phyloP scores from a whole-genome alignment of 2,329 filamentous ascomycete species.

The Cordyceps cicadae region DNA sequence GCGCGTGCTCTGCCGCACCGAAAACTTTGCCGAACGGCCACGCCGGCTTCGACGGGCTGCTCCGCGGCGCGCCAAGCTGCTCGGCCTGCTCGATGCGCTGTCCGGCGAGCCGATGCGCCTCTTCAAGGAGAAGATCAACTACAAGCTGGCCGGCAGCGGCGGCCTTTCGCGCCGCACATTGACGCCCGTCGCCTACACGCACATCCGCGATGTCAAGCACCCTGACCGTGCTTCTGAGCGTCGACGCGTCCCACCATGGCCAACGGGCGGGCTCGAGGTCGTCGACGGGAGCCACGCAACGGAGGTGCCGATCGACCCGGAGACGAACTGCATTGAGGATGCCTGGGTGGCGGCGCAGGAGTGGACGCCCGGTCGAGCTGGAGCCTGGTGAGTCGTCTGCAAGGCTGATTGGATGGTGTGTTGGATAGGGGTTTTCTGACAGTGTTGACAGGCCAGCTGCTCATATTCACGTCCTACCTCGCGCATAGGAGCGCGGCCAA shows the following conservation, averaged over 20 bases:
- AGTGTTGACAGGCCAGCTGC: constrained; percentile 11
- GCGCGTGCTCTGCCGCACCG: constrained; percentile 15
- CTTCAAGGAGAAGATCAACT: constrained; percentile 18
- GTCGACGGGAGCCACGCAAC: constrained; percentile 15
- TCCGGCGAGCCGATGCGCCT: constrained; percentile 15
- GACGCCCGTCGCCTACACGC: constrained; percentile 17
- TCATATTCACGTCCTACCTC: constrained; percentile 16
- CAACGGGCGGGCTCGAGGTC: constrained; percentile 16
- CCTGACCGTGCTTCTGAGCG: constrained; percentile 15
- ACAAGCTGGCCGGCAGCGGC: constrained; percentile 17
- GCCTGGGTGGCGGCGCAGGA: constrained; percentile 12
- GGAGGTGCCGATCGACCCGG: constrained; percentile 13
- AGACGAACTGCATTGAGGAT: constrained; percentile 14
- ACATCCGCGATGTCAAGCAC: constrained; percentile 16
- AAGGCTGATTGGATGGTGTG: too few relatives aligned
- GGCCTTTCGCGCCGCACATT: constrained; percentile 18
- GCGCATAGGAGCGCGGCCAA: constrained; percentile 16
- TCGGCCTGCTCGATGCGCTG: constrained; percentile 12
- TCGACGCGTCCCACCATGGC: constrained; percentile 14
- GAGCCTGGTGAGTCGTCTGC: constrained; percentile 14
- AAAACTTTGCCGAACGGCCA: constrained; percentile 18
- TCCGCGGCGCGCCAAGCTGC: constrained; percentile 14
- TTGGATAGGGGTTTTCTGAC: too few relatives aligned
- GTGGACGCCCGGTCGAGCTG: constrained; percentile 16
- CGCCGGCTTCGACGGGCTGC: constrained; percentile 13